Conservation (phyloP, 2,329 filamentous ascomycete genomes). For the Mollisia scopiformis region DNA sequence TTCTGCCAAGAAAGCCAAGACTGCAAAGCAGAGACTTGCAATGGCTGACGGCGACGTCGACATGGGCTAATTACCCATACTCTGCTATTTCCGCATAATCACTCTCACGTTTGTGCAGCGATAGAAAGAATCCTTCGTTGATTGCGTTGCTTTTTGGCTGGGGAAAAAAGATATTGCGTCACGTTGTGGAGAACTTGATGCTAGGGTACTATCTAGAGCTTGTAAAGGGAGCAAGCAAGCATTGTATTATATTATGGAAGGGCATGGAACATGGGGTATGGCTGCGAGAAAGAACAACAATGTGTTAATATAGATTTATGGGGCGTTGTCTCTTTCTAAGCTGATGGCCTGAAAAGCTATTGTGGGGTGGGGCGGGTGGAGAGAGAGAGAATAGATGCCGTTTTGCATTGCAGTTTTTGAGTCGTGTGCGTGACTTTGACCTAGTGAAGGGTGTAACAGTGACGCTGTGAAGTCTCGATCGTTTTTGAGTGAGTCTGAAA, state of each 20-base stretch:
- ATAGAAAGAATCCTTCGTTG: not conserved
- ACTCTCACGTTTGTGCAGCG: not conserved
- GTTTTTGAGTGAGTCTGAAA: no score
- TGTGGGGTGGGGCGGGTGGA: not conserved
- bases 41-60: conserved; percentile 63
- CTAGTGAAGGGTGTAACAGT: no score
- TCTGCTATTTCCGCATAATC: not conserved
- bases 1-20: conserved; percentile 69
- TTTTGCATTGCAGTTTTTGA: no score
- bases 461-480: no score
- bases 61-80: conserved; percentile 21
- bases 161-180: not conserved
- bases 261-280: not conserved
- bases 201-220: no score
- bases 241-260: not conserved
- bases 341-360: not conserved
- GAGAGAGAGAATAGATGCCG: not conserved
- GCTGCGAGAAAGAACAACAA: not conserved
- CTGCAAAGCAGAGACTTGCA: conserved; percentile 68
- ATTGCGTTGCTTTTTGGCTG: not conserved
- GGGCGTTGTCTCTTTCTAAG: not conserved
- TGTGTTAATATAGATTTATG: not conserved
- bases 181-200: no score
- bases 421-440: no score
- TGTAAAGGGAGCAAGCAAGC: not conserved